These are phyloP conservation scores for Bocquillonia castaneifolia DNA, from an alignment of 441 rosid species.

Conservation along the genomic window DNA sequence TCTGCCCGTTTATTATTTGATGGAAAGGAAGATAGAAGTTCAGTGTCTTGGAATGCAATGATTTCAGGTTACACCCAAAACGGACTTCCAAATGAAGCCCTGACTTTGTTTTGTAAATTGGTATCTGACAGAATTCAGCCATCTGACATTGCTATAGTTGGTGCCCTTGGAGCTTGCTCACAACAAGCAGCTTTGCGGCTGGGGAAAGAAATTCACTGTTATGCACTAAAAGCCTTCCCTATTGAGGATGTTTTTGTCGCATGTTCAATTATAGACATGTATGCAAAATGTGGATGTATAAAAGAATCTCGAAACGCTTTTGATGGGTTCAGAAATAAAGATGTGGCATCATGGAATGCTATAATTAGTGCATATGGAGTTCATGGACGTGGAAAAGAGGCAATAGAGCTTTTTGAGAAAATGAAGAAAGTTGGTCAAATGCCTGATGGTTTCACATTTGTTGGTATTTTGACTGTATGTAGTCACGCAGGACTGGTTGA, in stretches of 20 bases:
- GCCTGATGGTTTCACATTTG: constrained; percentile 61
- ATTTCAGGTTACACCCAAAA: constrained; percentile 68
- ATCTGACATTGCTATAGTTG: constrained; percentile 45
- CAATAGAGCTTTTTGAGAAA: constrained; percentile 42
- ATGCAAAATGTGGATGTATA: constrained; percentile 65
- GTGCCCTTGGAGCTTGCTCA: constrained; percentile 64
- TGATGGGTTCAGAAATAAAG: constrained; percentile 40
- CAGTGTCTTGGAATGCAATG: constrained; percentile 77
- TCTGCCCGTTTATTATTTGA: constrained; percentile 44
- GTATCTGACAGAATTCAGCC: constrained; percentile 38
- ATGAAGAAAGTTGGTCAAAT: constrained; percentile 45
- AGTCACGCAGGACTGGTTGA: constrained; percentile 72
- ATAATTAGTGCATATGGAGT: constrained; percentile 66
- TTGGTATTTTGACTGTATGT: constrained; percentile 65
- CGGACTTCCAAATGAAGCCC: constrained; percentile 50
- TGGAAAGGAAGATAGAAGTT: constrained; percentile 41
- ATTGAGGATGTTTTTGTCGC: constrained; percentile 50
- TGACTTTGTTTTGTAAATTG: constrained; percentile 52
- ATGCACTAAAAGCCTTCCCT: constrained; percentile 38
- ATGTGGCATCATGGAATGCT: constrained; percentile 66
- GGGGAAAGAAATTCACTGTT: constrained; percentile 53
- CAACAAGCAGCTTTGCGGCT: constrained; percentile 52
- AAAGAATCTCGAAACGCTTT: constrained; percentile 54
- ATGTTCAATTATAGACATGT: constrained; percentile 70
- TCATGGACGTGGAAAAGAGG: constrained; percentile 59